These are phyloP conservation scores for Fraxinus pennsylvanica DNA, from an alignment of 257 asterid genomes.

Conservation along the genomic window DNA sequence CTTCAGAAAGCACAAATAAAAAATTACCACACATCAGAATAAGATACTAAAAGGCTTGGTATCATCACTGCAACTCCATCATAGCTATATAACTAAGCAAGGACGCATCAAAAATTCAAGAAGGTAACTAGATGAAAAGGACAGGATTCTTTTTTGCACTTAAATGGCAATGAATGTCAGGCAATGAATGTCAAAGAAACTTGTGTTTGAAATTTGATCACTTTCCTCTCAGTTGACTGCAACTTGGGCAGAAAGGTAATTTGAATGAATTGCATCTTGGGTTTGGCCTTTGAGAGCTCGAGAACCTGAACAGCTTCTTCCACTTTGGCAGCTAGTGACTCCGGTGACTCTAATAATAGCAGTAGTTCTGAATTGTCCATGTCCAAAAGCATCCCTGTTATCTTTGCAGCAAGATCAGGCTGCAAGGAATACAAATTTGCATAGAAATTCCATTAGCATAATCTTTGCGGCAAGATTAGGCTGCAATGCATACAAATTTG, in stretches of 20 bases:
- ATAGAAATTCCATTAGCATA: neutral
- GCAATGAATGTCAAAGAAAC: too few relatives aligned
- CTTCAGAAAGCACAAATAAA: neutral
- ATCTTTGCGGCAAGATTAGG: too few relatives aligned
- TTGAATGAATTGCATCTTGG: conserved; percentile 52
- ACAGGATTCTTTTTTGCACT: neutral
- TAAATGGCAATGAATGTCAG: neutral
- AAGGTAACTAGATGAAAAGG: neutral
- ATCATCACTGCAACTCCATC: neutral
- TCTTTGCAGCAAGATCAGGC: conserved; percentile 77
- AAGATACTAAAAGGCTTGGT: neutral
- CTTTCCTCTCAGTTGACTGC: conserved; percentile 48
- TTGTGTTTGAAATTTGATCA: neutral
- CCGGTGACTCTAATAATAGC: conserved; percentile 68
- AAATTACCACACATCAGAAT: neutral
- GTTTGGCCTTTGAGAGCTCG: conserved; percentile 52
- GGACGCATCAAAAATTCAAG: neutral
- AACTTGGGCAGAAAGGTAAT: conserved; percentile 51
- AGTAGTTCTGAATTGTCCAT: conserved; percentile 82
- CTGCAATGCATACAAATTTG: too few relatives aligned
- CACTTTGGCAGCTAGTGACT: conserved; percentile 63
- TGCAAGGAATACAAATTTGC: conserved; percentile 29
- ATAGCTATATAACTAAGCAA: neutral
- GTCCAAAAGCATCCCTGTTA: conserved; percentile 93
- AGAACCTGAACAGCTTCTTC: conserved; percentile 77